These are phyloP conservation scores for Aciculoconidium aculeatum DNA, from an alignment of 805 yeast species.

Conservation along the genomic window DNA sequence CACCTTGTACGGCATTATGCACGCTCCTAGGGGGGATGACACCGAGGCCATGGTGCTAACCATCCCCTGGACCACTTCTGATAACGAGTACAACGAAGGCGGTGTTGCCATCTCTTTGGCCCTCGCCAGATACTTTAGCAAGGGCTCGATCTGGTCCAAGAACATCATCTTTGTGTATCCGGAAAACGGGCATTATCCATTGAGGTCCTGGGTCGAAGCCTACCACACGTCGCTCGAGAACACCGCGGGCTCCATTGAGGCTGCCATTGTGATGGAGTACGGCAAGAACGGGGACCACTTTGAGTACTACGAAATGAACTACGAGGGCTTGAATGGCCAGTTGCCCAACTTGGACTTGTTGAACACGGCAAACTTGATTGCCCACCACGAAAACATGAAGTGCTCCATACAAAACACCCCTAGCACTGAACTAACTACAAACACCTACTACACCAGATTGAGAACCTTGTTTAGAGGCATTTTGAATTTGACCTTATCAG, in stretches of 20 bases:
- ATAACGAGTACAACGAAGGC: conserved; percentile 63
- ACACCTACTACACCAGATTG: conserved; percentile 51
- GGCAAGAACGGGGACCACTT: conserved; percentile 62
- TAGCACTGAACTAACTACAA: conserved; percentile 37
- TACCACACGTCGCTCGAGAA: conserved; percentile 79
- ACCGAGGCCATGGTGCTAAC: conserved; percentile 90
- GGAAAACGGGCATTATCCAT: conserved; percentile 57
- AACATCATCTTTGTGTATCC: conserved; percentile 85
- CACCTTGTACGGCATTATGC: conserved; percentile 71
- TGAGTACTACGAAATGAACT: conserved; percentile 66
- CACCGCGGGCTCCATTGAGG: conserved; percentile 92
- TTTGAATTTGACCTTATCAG: conserved; percentile 63
- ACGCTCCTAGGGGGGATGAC: conserved; percentile 93
- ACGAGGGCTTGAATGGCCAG: conserved; percentile 92
- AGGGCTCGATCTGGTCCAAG: conserved; percentile 94
- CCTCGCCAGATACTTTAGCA: conserved; percentile 70
- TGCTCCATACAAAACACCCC: conserved; percentile 61
- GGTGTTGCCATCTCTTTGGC: conserved; percentile 72
- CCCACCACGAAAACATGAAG: conserved; percentile 70
- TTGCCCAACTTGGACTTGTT: conserved; percentile 88
- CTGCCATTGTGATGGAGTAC: conserved; percentile 81
- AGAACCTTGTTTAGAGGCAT: conserved; percentile 60
- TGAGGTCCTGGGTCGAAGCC: conserved; percentile 89
- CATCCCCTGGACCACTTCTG: conserved; percentile 79
- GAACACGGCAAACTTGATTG: conserved; percentile 70